Evolutionary conservation across 2,329 filamentous ascomycete genomes (phyloP), one percentile per base, ranked within the genome.

Genomic region (Penicillium sp.): DNA sequence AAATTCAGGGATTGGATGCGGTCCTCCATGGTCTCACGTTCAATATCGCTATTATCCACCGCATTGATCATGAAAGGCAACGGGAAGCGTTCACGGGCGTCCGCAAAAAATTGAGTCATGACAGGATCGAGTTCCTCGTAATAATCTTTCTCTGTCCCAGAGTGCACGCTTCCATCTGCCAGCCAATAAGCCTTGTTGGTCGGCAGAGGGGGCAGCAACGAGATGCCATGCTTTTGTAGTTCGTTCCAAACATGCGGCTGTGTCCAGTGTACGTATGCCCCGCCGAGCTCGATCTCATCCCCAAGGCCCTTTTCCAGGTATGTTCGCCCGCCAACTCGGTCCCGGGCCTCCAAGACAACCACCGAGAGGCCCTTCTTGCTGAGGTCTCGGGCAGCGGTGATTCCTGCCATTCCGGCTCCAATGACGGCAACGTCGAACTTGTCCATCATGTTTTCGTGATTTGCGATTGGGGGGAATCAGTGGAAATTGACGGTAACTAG

Each of bases 21-120:
- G 43, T 63, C 55, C 46, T 58, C 57, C 22, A 65, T 59, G 2
- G 54, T 51, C 13, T 63, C 26, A 14, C 51, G 38, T 46, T 63
- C 61, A 48, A 63, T 59, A 16, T 63, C 61, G 19, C 35, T 48
- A 37, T 61, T 59, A 38, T 65, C 55, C 16, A 61, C 22, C 4
- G 48, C 42, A 33, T 37, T 61, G 11, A 43, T 40, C 33, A 60
- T 37, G 22, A 52, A 45, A 13, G 62, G 62, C 38, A 49, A 26
- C 6, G 62, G 63, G 43, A 65, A 65, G 16, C 60, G 58, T 38
- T 43, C 26, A 14, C 61, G 60, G 52, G 60, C 49, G 45, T 63
- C 63, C 13, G 49, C 58, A 42, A 64, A 61, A 8, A 64, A 16
- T 42, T 52, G 58, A 1, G 35, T 52, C 28, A 63, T 51, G 22